Evolutionary conservation across 495 filamentous ascomycete genomes (phyloP).

Genomic region (Elasticomyces elasticus): DNA sequence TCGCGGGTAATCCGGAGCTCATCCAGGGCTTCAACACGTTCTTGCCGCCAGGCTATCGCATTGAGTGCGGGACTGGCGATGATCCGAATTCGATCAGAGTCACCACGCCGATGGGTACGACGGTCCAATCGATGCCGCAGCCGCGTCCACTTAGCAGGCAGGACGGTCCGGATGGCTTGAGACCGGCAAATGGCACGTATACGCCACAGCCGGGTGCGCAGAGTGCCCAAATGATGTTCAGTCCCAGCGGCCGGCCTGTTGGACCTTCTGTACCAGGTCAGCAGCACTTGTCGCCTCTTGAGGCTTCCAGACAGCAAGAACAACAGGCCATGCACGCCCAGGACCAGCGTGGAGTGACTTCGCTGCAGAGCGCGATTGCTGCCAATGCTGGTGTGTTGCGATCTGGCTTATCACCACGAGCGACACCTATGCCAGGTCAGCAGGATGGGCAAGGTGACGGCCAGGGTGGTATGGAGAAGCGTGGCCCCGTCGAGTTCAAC

Average conservation of each 20-base stretch:
- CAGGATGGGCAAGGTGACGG: conserved; percentile 36
- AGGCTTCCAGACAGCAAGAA: conserved; percentile 34
- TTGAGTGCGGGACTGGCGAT: conserved; percentile 85
- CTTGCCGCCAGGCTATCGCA: conserved; percentile 90
- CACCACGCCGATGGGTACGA: conserved; percentile 87
- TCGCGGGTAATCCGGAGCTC: conserved; percentile 89
- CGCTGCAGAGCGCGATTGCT: conserved; percentile 62
- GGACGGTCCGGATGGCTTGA: conserved; percentile 5
- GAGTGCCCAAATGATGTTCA: conserved; percentile 27
- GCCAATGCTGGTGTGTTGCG: conserved; percentile 38
- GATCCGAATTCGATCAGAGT: conserved; percentile 94
- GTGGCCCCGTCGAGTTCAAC: conserved; percentile 96
- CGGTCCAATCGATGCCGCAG: conserved; percentile 46
- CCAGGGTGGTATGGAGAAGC: conserved; percentile 64
- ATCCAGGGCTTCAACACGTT: conserved; percentile 99
- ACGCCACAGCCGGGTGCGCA: conserved; percentile 20
- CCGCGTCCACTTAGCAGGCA: conserved; percentile 35
- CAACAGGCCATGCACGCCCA: conserved; percentile 51
- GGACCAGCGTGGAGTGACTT: conserved; percentile 71
- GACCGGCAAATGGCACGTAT: conserved; percentile 18
- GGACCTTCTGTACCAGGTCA: conserved; percentile 30
- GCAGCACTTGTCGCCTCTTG: conserved; percentile 33
- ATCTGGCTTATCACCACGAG: conserved; percentile 38
- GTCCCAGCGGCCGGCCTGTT: conserved; percentile 26
- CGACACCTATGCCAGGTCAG: conserved; percentile 38